Evolutionary conservation across 2,329 filamentous ascomycete species (phyloP).

Genomic region (Colletotrichum magnum): DNA sequence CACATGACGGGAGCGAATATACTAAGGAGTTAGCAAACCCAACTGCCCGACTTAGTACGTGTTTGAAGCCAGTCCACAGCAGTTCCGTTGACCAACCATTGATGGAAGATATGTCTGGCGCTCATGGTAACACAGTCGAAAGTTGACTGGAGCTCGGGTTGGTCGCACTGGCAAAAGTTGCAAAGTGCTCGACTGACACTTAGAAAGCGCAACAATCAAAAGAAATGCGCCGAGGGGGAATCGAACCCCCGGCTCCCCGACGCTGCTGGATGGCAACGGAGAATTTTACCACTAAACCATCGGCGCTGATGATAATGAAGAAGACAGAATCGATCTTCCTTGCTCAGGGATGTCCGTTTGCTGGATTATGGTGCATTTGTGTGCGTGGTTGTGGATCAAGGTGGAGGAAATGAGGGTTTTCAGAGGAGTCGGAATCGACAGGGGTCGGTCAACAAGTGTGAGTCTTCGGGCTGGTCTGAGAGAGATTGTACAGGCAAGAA

Average conservation of each 20-base stretch:
- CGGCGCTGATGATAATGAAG: constrained; percentile 10
- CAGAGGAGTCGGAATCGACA: background rate
- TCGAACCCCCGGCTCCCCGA: constrained; percentile 38
- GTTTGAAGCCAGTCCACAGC: no score
- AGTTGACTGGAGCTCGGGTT: background rate
- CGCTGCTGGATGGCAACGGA: constrained; percentile 33
- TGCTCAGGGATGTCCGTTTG: fast-evolving
- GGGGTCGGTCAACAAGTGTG: background rate
- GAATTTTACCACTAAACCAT: constrained; percentile 40
- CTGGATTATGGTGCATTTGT: no score
- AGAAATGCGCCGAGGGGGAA: constrained; percentile 28
- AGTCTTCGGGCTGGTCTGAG: background rate
- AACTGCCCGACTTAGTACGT: no score
- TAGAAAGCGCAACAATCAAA: background rate
- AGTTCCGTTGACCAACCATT: no score
- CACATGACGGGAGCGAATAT: background rate
- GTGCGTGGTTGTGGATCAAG: background rate
- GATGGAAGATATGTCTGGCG: no score
- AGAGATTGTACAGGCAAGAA: background rate
- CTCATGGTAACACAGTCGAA: no score
- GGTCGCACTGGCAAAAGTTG: background rate
- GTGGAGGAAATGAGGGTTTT: background rate
- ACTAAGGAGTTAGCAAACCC: no score
- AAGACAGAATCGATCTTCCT: background rate
- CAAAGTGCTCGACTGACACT: background rate